Base-by-base conservation (phyloP, 495 filamentous ascomycete genomes). In the Podospora pseudopauciseta region DNA sequence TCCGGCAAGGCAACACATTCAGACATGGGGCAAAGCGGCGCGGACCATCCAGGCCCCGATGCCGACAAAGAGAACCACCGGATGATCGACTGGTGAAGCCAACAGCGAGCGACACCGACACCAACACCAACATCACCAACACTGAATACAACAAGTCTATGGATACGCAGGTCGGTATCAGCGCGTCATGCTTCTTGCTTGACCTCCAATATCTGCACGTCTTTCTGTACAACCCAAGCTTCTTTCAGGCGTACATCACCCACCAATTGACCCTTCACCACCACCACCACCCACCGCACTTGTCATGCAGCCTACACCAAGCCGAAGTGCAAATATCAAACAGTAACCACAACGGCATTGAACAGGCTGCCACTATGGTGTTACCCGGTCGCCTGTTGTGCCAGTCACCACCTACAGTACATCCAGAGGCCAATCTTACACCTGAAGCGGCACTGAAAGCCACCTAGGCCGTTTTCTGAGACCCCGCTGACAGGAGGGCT, bases 201-300 rank as follows among this genome's bases (percentile, higher is more conserved):
- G 23, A 1, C 23, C 67, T 69, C 67, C 71, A 68, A 73, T 63
- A 32, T 71, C 72, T 65, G 69, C 65, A 64, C 75, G 69, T 71
- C 73, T 34, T 70, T 64, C 65, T 73, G 72, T 76, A 27, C 64
- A 16, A 76, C 75, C 69, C 64, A 71, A 67, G 34, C 60, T 70
- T 19, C 54, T 68, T 64, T 55, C 71, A 74, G 67, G 68, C 71
- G 65, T 67, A 73, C 70, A 72, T 49, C 73, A 67, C 58, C 66
- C 62, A 56, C 74, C 74, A 73, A 74, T 76, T 60, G 57, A 34
- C 20, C 64, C 23, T 63, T n/a, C 57, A 20, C 53, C 32, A 60
- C 61, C 49, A 53, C 23, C 23, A 23, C 23, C 23, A 23, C 23
- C 23, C 23, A 23, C 19, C 66, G 56, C 67, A 65, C 58, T 57